Evolutionary conservation across 768 basidiomycete genomes (phyloP).

Genomic region (Trametes cingulata): DNA sequence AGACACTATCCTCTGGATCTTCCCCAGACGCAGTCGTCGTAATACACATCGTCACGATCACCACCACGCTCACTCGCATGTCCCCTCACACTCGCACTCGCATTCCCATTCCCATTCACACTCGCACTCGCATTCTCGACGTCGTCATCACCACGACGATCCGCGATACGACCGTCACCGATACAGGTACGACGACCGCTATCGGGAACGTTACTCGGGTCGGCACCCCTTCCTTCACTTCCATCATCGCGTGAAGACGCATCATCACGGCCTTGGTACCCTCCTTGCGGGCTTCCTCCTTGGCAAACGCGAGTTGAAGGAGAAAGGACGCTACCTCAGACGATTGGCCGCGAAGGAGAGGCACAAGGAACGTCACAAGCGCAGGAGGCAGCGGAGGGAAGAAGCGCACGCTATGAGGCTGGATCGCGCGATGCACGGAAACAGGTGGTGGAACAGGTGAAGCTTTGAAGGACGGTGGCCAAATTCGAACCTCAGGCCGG

Average conservation of each 20-base stretch:
- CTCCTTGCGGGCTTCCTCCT: conserved; percentile 22
- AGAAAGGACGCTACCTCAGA: conserved; percentile 15
- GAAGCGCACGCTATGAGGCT: conserved; percentile 19
- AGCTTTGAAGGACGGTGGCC: too few relatives aligned
- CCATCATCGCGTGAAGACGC: conserved; percentile 24
- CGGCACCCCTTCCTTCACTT: conserved; percentile 25
- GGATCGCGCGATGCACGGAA: conserved; percentile 11
- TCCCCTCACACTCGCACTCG: conserved; percentile 1
- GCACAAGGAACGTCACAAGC: conserved; percentile 21
- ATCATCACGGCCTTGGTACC: conserved; percentile 26
- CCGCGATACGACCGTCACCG: conserved; percentile 4
- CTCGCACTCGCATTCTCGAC: conserved; percentile 1
- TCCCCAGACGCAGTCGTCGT: conserved; percentile 13
- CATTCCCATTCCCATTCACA: conserved; percentile 8
- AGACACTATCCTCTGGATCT: conserved; percentile 32
- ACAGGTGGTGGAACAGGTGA: conserved; percentile 22
- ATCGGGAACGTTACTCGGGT: conserved; percentile 16
- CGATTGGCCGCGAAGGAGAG: conserved; percentile 20
- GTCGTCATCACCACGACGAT: conserved; percentile 2
- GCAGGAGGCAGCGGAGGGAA: conserved; percentile 15
- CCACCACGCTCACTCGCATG: neutral
- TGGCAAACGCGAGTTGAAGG: conserved; percentile 12
- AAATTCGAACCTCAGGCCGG: too few relatives aligned
- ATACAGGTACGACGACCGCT: conserved; percentile 12
- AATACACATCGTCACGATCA: neutral